A percentile compares a stretch with the other conserved stretches of the same genome.
phyloP scores from a whole-genome alignment of 1,284 basidiomycete genomes.

The Pseudozyma sp. region DNA sequence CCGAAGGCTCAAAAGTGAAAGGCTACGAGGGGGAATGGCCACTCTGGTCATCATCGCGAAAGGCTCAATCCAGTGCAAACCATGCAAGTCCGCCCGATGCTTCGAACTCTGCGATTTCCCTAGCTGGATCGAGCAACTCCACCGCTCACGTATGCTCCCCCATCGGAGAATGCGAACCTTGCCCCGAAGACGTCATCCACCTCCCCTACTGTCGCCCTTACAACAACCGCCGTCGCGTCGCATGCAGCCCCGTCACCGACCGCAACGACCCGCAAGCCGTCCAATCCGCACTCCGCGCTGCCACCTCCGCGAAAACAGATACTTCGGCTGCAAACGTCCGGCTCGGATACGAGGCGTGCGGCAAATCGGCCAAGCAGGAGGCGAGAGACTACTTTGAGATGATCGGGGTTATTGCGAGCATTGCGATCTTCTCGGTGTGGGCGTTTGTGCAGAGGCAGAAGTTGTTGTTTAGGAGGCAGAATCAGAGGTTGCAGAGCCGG shows the following conservation, averaged over 20 bases:
- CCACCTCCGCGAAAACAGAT: not conserved
- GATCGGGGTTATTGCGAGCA: constrained; percentile 34
- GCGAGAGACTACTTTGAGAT: constrained; percentile 49
- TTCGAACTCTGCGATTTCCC: not conserved
- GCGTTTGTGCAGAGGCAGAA: constrained; percentile 43
- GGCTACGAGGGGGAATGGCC: constrained; percentile 53
- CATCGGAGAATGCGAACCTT: constrained; percentile 41
- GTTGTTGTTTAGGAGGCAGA: constrained; percentile 32
- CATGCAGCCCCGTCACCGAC: constrained; percentile 23
- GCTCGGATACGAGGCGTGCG: constrained; percentile 48
- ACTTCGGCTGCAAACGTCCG: not conserved
- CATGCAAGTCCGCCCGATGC: too few relatives aligned
- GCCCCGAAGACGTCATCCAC: constrained; percentile 43
- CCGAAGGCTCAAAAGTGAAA: constrained; percentile 35
- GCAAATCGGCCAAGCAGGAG: constrained; percentile 43
- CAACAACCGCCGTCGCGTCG: constrained; percentile 54
- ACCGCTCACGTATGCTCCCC: constrained; percentile 36
- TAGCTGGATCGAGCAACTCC: not conserved
- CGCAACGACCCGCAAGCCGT: constrained; percentile 5
- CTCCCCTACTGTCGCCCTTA: constrained; percentile 60
- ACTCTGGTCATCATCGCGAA: constrained; percentile 22
- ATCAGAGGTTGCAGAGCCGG: constrained; percentile 15
- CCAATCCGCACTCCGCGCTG: constrained; percentile 8
- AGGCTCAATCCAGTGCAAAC: not conserved
- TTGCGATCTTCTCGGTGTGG: constrained; percentile 34